Percentiles rank a stretch among this genome's conserved stretches.
Evolutionary conservation across 495 filamentous ascomycete genomes (phyloP).

Genomic region (Melanomma pulvis-pyrius): DNA sequence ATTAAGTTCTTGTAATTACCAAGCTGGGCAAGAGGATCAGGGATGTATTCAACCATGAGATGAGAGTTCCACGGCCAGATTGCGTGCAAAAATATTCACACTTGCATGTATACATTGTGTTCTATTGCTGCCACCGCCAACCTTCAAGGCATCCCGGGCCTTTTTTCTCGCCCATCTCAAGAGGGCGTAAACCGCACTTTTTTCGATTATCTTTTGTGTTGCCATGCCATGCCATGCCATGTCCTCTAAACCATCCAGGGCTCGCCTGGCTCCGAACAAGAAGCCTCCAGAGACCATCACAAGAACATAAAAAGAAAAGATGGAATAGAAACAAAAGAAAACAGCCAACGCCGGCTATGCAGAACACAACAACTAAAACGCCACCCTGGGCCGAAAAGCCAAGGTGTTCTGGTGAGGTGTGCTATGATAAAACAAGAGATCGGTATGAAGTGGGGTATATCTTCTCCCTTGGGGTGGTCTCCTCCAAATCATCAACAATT

Average conservation of each 20-base stretch:
- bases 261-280: neutral
- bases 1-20: too few relatives aligned
- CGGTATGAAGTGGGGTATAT: conserved; percentile 2
- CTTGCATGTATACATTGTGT: too few relatives aligned
- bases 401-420: neutral
- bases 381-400: neutral
- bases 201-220: too few relatives aligned
- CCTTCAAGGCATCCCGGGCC: too few relatives aligned
- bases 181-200: too few relatives aligned
- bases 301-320: neutral
- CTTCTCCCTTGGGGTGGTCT: neutral
- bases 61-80: too few relatives aligned
- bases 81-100: too few relatives aligned
- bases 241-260: neutral
- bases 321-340: neutral
- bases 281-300: neutral
- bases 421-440: neutral
- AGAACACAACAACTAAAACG: neutral
- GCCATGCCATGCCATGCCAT: neutral
- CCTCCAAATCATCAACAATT: neutral
- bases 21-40: too few relatives aligned
- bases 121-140: too few relatives aligned
- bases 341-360: conserved; percentile 5
- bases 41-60: too few relatives aligned
- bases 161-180: too few relatives aligned